Conservation (phyloP, 192 early-diverging fungal genomes). For the Haplosporangium gracile region DNA sequence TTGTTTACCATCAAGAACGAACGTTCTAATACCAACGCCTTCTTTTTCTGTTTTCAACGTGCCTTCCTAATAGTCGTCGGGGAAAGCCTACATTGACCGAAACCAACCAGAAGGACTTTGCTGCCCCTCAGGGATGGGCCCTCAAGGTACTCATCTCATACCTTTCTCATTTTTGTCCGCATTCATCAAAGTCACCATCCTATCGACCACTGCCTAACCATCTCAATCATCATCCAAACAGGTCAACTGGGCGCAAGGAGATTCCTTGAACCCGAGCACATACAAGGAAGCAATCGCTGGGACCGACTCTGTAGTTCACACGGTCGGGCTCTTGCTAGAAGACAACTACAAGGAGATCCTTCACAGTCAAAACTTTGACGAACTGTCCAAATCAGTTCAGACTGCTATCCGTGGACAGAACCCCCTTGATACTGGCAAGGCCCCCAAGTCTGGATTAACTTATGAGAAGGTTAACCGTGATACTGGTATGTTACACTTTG, state of each 20-base stretch:
- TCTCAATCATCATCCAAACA: background rate
- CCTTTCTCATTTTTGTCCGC: background rate
- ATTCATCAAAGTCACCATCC: background rate
- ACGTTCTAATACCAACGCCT: background rate
- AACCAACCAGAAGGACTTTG: conserved; percentile 64
- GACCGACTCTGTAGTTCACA: conserved; percentile 77
- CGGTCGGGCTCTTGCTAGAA: conserved; percentile 80
- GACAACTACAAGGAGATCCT: conserved; percentile 72
- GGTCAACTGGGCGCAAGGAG: conserved; percentile 74
- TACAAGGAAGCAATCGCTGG: conserved; percentile 66
- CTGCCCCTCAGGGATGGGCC: conserved; percentile 56
- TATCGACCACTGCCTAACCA: background rate
- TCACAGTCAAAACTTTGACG: conserved; percentile 47
- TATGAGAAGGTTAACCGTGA: conserved; percentile 80
- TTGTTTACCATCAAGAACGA: background rate
- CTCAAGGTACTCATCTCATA: conserved; percentile 15
- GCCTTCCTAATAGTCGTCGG: conserved; percentile 18
- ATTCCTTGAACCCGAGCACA: conserved; percentile 72
- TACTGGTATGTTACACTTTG: conserved; percentile 58
- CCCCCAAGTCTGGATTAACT: conserved; percentile 48
- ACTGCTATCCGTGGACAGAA: conserved; percentile 53
- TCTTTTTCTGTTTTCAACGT: background rate
- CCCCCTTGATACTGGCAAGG: conserved; percentile 60
- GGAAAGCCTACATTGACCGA: conserved; percentile 49
- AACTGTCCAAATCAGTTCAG: conserved; percentile 48